Evolutionary conservation across 495 filamentous ascomycete species (phyloP), one percentile per base, ranked within the genome.

Genomic region (Achaetomiella virescens): DNA sequence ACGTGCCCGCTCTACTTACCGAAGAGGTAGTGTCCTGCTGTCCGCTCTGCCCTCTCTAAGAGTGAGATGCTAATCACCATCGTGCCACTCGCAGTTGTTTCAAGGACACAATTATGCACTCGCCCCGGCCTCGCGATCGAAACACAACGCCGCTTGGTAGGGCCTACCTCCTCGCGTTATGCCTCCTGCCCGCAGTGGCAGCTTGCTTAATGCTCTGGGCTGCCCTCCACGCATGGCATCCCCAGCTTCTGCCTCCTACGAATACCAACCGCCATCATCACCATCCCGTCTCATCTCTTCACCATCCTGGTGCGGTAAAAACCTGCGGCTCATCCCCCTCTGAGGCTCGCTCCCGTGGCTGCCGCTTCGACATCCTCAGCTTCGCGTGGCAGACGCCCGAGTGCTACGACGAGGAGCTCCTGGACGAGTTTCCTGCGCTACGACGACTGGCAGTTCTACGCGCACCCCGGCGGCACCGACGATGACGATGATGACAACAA

Each of bases 321-420:
- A n/a, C n/a, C n/a, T 69, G 66, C 56, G 66, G 66, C 21, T 38
- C 57, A 5, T 52, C 54, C 18, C 37, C 66, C 1, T 5, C 43
- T 14, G 52, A 61, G 35, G 66, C 66, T 20, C 42, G 42, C 12
- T 45, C 53, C 17, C 66, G 63, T 18, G 55, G 57, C 25, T 68
- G 66, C 44, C 56, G 49, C 54, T 69, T 68, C 57, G 66, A 68
- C 52, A 61, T 66, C 21, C 65, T 69, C 27, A 57, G 48, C 29
- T 69, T 68, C 50, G 53, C 57, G 1, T 70, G 66, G 66, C 58
- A 62, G n/a, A 57, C 60, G 1, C 52, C 53, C 40, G 58, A 68
- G 45, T 70, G 66, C 61, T 70, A 52, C 53, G 62, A 68, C 42
- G 36, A 20, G 14, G 50, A 61, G 33, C 40, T 58, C 0, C 50